Evolutionary conservation across 805 yeast species (phyloP), one percentile per base, ranked within the genome.

Genomic region (Wickerhamiella musiphila): DNA sequence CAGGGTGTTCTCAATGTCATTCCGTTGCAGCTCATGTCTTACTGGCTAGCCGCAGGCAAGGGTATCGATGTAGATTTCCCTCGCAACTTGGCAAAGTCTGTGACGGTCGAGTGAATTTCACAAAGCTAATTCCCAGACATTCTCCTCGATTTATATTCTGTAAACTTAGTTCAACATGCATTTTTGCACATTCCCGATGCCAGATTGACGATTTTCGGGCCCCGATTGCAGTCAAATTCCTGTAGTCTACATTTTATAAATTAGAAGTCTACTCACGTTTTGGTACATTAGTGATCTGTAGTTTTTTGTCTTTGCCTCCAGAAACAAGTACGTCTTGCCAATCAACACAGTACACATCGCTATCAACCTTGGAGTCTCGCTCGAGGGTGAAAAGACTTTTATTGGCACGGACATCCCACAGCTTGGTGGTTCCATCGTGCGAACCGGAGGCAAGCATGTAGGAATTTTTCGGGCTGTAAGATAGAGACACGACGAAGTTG

Each of bases 41-140:
- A 90, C 63, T 84, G 94, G 90, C 67, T 90, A 49, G 95, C 98
- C 34, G 86, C 82, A 34, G 73, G 75, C 58, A 78, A 86, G 53
- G 96, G 95, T 25, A 76, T 79, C 46, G 93, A 90, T 52, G 98
- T 92, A 36, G 99, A 90, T 57, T 86, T 86, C 73, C 99, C 99
- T 44, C 73, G 98, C 61, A 90, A 90, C 64, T 69, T 90, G 60
- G 99, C 99, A 41, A 90, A 90, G 65, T 77, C 94, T 32, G 99
- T 90, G 36, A 90, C 99, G 29, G 98, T 90, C 41, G 96, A 83
- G 63, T 84, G 63, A 53, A 31, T 20, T 20, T 20, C 11, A 11
- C 7, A 20, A 7, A 20, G 23, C 23, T 11, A 7, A 11, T 11
- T 11, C 7, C 10, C 10, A 7, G 11, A 20, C 7, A 20, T 20